Percentiles rank a stretch among this genome's conserved stretches.
These are phyloP conservation scores for Yamadazyma akitaensis DNA, from an alignment of 805 yeast species.

Conservation along the genomic window DNA sequence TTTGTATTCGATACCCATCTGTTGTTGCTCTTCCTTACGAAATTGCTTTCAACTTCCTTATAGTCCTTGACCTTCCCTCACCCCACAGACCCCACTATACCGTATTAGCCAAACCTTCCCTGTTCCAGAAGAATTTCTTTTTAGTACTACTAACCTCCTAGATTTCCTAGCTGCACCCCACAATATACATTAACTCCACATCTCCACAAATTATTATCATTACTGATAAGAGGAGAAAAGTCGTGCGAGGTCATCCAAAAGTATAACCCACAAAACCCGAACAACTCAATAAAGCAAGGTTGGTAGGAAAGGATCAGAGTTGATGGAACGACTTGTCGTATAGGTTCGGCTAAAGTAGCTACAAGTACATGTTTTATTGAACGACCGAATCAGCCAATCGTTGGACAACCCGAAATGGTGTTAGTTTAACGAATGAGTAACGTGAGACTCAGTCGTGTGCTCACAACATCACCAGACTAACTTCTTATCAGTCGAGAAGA, in stretches of 20 bases:
- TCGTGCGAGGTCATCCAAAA: not conserved
- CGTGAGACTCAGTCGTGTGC: conserved; percentile 1
- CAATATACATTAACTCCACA: not conserved
- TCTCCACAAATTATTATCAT: not conserved
- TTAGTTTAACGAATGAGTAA: not conserved
- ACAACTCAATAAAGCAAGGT: no score
- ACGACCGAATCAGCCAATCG: not conserved
- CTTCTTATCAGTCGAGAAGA: not conserved
- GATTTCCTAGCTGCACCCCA: not conserved
- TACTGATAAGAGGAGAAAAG: not conserved
- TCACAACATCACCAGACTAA: not conserved
- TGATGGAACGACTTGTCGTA: no score
- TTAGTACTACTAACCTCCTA: not conserved
- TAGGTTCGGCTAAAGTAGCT: not conserved
- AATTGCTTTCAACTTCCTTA: not conserved
- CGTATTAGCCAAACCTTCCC: not conserved
- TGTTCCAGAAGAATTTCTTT: not conserved
- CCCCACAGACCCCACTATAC: not conserved
- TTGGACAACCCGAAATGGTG: conserved; percentile 1
- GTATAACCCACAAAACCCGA: no score
- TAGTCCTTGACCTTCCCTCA: not conserved
- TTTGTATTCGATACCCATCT: no score
- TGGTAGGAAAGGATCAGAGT: no score
- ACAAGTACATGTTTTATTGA: no score
- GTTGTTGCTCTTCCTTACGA: no score